Conservation (phyloP, 2,329 filamentous ascomycete genomes). For the Cladosporium sp. region DNA sequence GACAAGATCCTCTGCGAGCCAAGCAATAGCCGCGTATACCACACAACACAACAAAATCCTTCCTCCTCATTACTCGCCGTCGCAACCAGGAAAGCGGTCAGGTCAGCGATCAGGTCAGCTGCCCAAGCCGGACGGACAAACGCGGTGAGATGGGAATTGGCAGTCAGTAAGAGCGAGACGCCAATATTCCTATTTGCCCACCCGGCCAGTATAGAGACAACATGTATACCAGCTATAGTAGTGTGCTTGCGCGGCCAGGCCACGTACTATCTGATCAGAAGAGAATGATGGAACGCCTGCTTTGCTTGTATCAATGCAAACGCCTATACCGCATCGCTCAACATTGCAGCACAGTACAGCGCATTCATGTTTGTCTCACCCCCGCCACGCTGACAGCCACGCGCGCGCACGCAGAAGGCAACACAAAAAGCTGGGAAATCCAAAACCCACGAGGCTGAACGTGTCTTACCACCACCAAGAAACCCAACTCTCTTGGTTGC, state of each 20-base stretch:
- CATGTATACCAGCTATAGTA: not conserved
- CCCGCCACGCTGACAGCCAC: not conserved
- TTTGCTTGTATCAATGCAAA: not conserved
- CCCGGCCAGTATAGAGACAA: not conserved
- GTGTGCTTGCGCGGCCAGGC: constrained; percentile 9
- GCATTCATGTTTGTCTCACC: not conserved
- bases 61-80: not conserved
- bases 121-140: not conserved
- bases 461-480: constrained; percentile 1
- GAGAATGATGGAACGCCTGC: not conserved
- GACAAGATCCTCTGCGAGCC: not conserved
- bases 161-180: not conserved
- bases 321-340: constrained; percentile 5
- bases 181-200: not conserved
- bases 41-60: not conserved
- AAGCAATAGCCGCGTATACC: constrained; percentile 9
- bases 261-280: not conserved
- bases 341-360: not conserved
- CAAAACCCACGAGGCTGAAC: constrained; percentile 5
- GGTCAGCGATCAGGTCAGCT: not conserved
- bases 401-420: not conserved
- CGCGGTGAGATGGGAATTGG: constrained; percentile 6
- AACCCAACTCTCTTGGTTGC: not conserved
- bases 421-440: not conserved
- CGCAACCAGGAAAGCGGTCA: not conserved